These are phyloP conservation scores for Plenodomus biglobosus DNA, from an alignment of 2,329 filamentous ascomycete species.

Conservation along the genomic window DNA sequence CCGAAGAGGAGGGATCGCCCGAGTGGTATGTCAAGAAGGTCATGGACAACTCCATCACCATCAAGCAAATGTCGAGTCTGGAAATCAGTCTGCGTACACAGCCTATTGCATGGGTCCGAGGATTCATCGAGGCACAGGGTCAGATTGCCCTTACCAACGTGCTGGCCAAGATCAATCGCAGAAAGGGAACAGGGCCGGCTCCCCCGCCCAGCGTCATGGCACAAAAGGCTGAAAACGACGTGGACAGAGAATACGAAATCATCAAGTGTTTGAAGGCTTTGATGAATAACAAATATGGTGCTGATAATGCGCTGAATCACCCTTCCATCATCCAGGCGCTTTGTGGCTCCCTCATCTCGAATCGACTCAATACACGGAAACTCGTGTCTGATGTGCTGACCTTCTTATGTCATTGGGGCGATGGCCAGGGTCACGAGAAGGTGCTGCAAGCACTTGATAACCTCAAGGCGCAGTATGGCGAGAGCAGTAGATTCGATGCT, in stretches of 20 bases:
- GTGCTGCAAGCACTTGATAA: slow-evolving; percentile 91
- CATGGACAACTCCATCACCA: slow-evolving; percentile 91
- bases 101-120: slow-evolving; percentile 94
- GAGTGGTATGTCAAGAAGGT: slow-evolving; percentile 98
- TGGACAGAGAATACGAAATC: slow-evolving; percentile 94
- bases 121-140: slow-evolving; percentile 95
- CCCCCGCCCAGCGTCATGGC: slow-evolving; percentile 56
- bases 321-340: slow-evolving; percentile 88
- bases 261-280: slow-evolving; percentile 95
- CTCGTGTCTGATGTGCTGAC: slow-evolving; percentile 95
- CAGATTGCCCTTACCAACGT: slow-evolving; percentile 95
- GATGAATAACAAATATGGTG: slow-evolving; percentile 99
- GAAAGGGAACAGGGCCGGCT: slow-evolving; percentile 72
- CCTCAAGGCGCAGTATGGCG: slow-evolving; percentile 82
- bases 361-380: slow-evolving; percentile 87
- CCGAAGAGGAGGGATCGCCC: slow-evolving; percentile 92
- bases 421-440: slow-evolving; percentile 85
- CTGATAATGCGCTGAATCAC: slow-evolving; percentile 89
- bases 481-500: slow-evolving; percentile 93
- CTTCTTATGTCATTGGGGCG: slow-evolving; percentile 92
- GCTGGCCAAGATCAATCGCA: slow-evolving; percentile 88
- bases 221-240: slow-evolving; percentile 69
- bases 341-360: slow-evolving; percentile 82
- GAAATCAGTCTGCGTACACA: slow-evolving; percentile 94
- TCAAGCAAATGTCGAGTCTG: slow-evolving; percentile 87